Evolutionary conservation across 148 eudicot species (phyloP), one percentile per base, ranked within the genome.

Genomic region (Cornus suecica): DNA sequence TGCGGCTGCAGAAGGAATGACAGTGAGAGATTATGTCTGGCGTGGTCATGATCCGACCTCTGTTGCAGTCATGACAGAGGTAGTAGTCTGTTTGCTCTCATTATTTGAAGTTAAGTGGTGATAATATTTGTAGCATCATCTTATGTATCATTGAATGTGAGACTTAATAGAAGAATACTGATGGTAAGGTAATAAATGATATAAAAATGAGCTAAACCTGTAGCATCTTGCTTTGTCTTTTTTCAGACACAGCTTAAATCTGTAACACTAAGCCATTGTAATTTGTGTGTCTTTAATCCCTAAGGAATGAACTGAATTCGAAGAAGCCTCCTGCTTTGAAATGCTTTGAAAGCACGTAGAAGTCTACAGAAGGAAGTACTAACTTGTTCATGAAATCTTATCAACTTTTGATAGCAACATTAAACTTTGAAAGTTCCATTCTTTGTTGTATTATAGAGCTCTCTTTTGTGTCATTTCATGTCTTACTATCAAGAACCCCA

Each of bases 51-150:
- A 95, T 82, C 99, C 99, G 52, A 95, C 99, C 41, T 78, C 99
- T 76, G 99, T 95, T 83, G 99, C 99, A 27, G 99, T 95, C 73
- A 95, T 95, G 99, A 95, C 97, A 23, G 99, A 95, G 97, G 99
- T 91, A 41, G 45, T 62, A 78, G 28, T 51, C 51, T 71, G n/a
- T 74, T 65, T 28, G 14, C 65, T 68, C 28, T 16, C 10, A 0
- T 28, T 78, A 14, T 27, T 60, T 4, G 20, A 30, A 11, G 34
- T 56, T 56, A 56, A 56, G n/a, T 72, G 29, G 30, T 41, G 24
- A 65, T 41, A 27, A 64, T 37, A 28, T 18, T 63, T 25, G 7
- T 56, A 56, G 2, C 37, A 4, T 32, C 37, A 0, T 32, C 37
- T 32, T 32, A 32, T 32, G 37, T 32, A 4, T 32, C 37, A 32